These are phyloP conservation scores for Venturia oleaginea DNA, from an alignment of 2,329 filamentous ascomycete genomes.

Conservation along the genomic window DNA sequence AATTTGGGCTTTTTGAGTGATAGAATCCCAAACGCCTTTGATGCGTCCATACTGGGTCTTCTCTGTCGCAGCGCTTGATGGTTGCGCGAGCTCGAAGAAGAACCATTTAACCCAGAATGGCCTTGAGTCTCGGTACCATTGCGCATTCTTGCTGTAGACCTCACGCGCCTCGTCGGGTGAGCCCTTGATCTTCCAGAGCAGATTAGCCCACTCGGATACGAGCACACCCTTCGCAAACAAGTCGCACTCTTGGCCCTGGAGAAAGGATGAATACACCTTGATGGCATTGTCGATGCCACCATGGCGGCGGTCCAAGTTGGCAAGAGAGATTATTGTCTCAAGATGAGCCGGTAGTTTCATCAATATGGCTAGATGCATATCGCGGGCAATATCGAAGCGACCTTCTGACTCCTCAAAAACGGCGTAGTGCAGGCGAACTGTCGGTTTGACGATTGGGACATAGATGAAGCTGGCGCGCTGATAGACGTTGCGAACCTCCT, in stretches of 20 bases:
- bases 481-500: constrained; percentile 88
- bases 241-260: constrained; percentile 63
- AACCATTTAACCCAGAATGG: constrained; percentile 88
- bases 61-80: constrained; percentile 57
- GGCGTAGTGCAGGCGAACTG: constrained; percentile 80
- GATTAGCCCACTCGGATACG: constrained; percentile 76
- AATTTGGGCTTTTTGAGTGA: constrained; percentile 65
- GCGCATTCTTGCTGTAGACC: constrained; percentile 72
- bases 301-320: constrained; percentile 77
- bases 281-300: constrained; percentile 77
- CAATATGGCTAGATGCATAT: constrained; percentile 76
- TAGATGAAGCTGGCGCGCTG: constrained; percentile 76
- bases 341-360: constrained; percentile 68
- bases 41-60: constrained; percentile 61
- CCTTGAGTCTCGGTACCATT: constrained; percentile 76
- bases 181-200: constrained; percentile 83
- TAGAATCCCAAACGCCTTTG: constrained; percentile 67
- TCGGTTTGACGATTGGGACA: constrained; percentile 76
- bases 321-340: constrained; percentile 80
- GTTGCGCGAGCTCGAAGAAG: constrained; percentile 73
- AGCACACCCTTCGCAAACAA: constrained; percentile 77
- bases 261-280: constrained; percentile 69
- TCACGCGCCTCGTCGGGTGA: constrained; percentile 71
- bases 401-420: constrained; percentile 86
- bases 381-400: constrained; percentile 67